Conservation (phyloP, 2,329 filamentous ascomycete genomes). For the Fusarium denticulatum region DNA sequence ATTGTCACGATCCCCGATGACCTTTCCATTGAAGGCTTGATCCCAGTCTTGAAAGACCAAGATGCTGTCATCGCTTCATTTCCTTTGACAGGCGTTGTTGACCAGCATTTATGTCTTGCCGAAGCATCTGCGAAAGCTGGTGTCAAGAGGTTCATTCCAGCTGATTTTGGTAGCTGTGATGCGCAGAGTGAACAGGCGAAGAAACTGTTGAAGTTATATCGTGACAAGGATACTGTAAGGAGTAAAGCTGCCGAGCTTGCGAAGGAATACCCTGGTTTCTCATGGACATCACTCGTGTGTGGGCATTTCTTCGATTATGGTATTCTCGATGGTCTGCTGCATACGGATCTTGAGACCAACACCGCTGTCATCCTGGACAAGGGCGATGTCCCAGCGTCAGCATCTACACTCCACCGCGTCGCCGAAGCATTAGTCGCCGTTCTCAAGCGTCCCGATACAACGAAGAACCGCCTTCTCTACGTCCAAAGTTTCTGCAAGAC, state of each 20-base stretch:
- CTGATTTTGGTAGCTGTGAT: conserved; percentile 62
- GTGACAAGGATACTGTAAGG: conserved; percentile 49
- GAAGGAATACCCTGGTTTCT: conserved; percentile 53
- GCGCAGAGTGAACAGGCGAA: conserved; percentile 49
- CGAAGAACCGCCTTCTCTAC: conserved; percentile 61
- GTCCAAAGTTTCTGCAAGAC: conserved; percentile 59
- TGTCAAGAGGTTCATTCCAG: conserved; percentile 69
- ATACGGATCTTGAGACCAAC: conserved; percentile 57
- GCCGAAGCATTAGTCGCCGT: conserved; percentile 61
- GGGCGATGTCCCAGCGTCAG: conserved; percentile 59
- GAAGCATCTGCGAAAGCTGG: conserved; percentile 68
- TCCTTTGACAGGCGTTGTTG: conserved; percentile 56
- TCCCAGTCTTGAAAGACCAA: conserved; percentile 60
- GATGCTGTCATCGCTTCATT: conserved; percentile 64
- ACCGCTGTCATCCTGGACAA: conserved; percentile 61
- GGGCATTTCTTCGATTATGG: conserved; percentile 63
- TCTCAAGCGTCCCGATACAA: conserved; percentile 59
- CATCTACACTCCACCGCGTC: conserved; percentile 60
- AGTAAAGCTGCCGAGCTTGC: conserved; percentile 45
- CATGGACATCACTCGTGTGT: conserved; percentile 61
- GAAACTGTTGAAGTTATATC: conserved; percentile 47
- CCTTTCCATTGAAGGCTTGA: conserved; percentile 51
- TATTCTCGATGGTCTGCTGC: conserved; percentile 47
- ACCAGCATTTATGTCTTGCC: conserved; percentile 58
- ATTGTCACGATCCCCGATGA: conserved; percentile 44